These are phyloP conservation scores for Neonectria punicea DNA, from an alignment of 2,329 filamentous ascomycete species.

Conservation along the genomic window DNA sequence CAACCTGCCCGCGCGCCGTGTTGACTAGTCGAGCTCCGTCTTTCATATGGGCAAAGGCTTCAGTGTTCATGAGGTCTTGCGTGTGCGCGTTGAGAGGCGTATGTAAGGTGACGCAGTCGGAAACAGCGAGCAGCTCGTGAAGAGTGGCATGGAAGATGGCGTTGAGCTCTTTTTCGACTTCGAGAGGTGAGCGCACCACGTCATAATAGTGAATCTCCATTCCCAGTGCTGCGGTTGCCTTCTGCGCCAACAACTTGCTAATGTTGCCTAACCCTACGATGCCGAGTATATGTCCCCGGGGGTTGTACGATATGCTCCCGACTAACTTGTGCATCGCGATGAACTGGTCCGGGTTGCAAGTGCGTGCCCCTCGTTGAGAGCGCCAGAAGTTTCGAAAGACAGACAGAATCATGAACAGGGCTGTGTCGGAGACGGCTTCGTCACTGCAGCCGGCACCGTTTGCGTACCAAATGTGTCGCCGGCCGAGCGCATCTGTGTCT, in stretches of 20 bases:
- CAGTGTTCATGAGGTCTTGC: slow-evolving; percentile 25
- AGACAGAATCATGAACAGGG: slow-evolving; percentile 54
- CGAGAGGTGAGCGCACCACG: slow-evolving; percentile 39
- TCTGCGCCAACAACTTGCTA: slow-evolving; percentile 58
- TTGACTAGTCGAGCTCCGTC: slow-evolving; percentile 60
- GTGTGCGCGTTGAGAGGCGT: slow-evolving; percentile 41
- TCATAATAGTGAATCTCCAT: slow-evolving; percentile 68
- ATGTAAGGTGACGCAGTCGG: slow-evolving; percentile 50
- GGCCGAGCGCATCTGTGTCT: slow-evolving; percentile 59
- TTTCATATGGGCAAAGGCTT: slow-evolving; percentile 53
- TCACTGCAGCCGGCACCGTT: slow-evolving; percentile 56
- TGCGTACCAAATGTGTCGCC: slow-evolving; percentile 53
- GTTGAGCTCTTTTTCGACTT: slow-evolving; percentile 44
- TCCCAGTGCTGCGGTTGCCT: slow-evolving; percentile 55
- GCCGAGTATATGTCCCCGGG: slow-evolving; percentile 58
- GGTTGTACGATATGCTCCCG: slow-evolving; percentile 57
- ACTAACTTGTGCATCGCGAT: slow-evolving; percentile 32
- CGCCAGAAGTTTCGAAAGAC: slow-evolving; percentile 63
- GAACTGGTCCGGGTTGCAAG: slow-evolving; percentile 31
- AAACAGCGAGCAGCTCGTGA: slow-evolving; percentile 39
- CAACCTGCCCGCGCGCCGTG: slow-evolving; percentile 61
- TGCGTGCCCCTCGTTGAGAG: slow-evolving; percentile 43
- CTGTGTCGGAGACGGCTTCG: slow-evolving; percentile 56
- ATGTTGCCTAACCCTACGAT: slow-evolving; percentile 63
- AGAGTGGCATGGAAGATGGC: slow-evolving; percentile 45